Base-by-base conservation (phyloP, 768 basidiomycete genomes). In the Rhodocollybia butyracea region DNA sequence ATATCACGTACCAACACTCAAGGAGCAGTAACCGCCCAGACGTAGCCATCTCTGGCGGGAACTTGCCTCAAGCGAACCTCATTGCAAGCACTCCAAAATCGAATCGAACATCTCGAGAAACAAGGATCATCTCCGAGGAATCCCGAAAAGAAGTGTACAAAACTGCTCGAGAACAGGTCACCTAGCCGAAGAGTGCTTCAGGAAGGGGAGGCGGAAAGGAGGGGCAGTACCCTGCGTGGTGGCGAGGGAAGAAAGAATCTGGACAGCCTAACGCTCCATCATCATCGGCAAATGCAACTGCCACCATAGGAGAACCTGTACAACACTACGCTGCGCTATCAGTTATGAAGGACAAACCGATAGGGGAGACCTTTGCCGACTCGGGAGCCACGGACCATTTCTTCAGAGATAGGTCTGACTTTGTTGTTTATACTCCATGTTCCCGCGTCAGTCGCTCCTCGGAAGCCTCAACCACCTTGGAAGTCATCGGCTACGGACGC, bases 331-430 rank as follows among this genome's bases (percentile, higher is more conserved):
- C 31, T 3, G 29, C 41, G 21, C 32, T 45, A 5, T 29, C 39
- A 22, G 27, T 19, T 43, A 43, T 47, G 5, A 39, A 17, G 3
- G 40, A 31, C 12, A n/a, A 13, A 39, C 5, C 22, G 10, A 19
- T 8, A 19, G 19, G 22, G 31, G 48, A 50, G 32, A 26, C 29
- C 24, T 26, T 50, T 36, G 38, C 29, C 4, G 62, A 68, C 45
- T 64, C 63, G 13, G 67, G 64, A 4, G 64, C 67, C 0, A 63
- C 46, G 10, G 60, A 67, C 27, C 61, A 67, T 48, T 70, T 60
- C 54, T 66, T 68, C 46, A 52, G 46, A 0, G 55, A 66, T 24
- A 5, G 50, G 15, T 5, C 12, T 1, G 58, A 58, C 26, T 69
- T 71, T 38, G 24, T 24, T 1, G 29, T 32, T 1, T 67, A 64